phyloP scores from a whole-genome alignment of 345 rosid species.

The Citrus maxima region DNA sequence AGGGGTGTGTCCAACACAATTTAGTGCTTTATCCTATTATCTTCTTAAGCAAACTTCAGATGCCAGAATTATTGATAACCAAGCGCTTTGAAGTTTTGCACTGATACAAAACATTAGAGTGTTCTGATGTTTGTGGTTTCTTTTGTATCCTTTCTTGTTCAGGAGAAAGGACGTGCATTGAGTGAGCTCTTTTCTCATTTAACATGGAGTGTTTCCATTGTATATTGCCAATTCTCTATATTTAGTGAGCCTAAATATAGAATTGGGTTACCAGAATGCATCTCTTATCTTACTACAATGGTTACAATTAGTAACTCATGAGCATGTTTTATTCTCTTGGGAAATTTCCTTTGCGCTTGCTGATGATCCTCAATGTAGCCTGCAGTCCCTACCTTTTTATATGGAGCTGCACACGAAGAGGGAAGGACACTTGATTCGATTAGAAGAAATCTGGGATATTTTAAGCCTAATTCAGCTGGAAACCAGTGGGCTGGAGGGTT shows the following conservation, averaged over 20 bases:
- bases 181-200: neutral
- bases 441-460: slow-evolving; percentile 83
- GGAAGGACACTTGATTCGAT: slow-evolving; percentile 70
- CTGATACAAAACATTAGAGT: neutral
- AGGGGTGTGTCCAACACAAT: too few species aligned
- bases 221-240: neutral
- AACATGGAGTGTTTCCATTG: neutral
- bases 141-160: neutral
- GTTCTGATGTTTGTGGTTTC: neutral
- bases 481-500: slow-evolving; percentile 69
- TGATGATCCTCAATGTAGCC: slow-evolving; percentile 15
- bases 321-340: neutral
- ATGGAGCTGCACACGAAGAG: slow-evolving; percentile 71
- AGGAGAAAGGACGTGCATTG: neutral
- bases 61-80: too few species aligned
- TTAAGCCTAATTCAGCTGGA: slow-evolving; percentile 69
- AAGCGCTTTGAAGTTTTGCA: too few species aligned
- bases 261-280: neutral
- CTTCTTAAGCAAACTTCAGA: too few species aligned
- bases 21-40: too few species aligned
- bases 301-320: neutral
- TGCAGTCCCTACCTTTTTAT: slow-evolving; percentile 82
- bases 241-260: neutral
- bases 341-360: neutral
- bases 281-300: neutral